Evolutionary conservation across 192 early-diverging fungal species (phyloP).

Genomic region (Backusella tuberculispora): DNA sequence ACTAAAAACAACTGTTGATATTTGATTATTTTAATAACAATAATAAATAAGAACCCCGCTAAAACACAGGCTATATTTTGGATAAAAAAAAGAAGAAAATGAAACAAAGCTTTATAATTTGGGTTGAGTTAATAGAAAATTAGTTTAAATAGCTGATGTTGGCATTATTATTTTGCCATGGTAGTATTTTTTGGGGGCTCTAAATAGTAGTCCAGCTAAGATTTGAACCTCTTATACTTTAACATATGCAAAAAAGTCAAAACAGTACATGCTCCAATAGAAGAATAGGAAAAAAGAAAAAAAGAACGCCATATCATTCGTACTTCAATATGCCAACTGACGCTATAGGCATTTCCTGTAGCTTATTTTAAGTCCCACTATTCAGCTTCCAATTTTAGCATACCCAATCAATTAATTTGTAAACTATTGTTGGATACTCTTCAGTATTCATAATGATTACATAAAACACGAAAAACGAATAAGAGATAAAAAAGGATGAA

Average conservation of each 20-base stretch:
- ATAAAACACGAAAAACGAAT: not conserved
- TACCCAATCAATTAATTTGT: not conserved
- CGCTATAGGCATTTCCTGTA: not conserved
- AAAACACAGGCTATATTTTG: no score
- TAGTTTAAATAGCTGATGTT: no score
- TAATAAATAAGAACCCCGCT: no score
- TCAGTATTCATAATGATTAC: not conserved
- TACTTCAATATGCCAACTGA: not conserved
- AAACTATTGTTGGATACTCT: not conserved
- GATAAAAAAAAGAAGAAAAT: no score
- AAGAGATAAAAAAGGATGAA: not conserved
- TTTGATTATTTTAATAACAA: no score
- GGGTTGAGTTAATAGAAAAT: no score
- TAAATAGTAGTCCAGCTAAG: not conserved
- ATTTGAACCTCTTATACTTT: not conserved
- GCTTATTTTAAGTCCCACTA: not conserved
- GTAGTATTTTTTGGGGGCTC: no score
- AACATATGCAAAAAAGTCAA: constrained; percentile 4
- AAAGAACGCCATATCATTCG: not conserved
- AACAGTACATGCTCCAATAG: not conserved
- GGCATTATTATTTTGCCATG: no score
- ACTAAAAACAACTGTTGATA: no score
- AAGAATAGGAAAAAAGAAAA: not conserved
- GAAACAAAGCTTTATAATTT: no score
- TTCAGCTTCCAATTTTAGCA: constrained; percentile 7